Conservation (phyloP, 2,329 filamentous ascomycete species). For the Botrytis cinerea region DNA sequence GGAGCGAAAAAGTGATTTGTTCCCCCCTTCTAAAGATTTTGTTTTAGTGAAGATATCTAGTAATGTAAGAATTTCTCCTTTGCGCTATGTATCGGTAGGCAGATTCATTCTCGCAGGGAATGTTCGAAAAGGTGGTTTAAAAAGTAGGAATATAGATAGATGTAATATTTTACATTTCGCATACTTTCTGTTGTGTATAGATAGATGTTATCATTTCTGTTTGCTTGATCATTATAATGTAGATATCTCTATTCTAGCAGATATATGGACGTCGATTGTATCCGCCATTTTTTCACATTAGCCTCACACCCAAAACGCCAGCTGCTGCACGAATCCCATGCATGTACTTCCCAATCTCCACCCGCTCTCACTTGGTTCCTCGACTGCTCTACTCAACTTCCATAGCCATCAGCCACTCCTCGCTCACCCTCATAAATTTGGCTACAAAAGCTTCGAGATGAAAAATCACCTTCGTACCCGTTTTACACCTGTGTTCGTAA, state of each 20-base stretch:
- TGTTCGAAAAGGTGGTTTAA: not conserved
- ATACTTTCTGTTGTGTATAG: not conserved
- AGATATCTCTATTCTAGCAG: not conserved
- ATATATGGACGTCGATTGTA: not conserved
- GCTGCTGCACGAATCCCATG: not conserved
- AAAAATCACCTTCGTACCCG: conserved; percentile 94
- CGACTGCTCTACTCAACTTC: conserved; percentile 52
- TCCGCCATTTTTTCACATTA: conserved; percentile 8
- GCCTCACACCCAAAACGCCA: conserved; percentile 6
- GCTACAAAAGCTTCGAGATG: conserved; percentile 97
- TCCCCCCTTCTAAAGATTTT: not conserved
- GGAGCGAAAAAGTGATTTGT: not conserved
- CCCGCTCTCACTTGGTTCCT: too few relatives aligned
- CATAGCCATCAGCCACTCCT: conserved; percentile 90
- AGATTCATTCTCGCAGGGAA: not conserved
- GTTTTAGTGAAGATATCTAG: not conserved
- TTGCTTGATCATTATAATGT: conserved; percentile 8
- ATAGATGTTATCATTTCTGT: not conserved
- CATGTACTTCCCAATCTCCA: not conserved
- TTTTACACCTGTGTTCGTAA: conserved; percentile 92
- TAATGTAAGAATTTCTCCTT: fast-evolving
- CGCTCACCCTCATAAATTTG: conserved; percentile 95
- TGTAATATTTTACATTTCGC: not conserved
- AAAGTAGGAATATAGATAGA: not conserved
- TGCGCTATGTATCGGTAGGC: not conserved